phyloP scores from a whole-genome alignment of 1,284 basidiomycete species.

The Ustilago sp. region DNA sequence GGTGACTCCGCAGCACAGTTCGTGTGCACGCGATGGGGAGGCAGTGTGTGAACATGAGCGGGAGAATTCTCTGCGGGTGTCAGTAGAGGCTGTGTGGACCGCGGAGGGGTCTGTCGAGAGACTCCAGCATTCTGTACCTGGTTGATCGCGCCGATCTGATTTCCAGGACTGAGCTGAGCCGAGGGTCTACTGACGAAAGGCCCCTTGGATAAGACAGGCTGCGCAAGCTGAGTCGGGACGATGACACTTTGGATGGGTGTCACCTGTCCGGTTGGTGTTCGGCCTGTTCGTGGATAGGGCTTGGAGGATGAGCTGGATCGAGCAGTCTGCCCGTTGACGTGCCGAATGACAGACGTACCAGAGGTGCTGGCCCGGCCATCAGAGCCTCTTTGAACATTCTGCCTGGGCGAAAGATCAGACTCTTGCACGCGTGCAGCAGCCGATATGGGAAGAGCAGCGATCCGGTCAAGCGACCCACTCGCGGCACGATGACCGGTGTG shows the following conservation, averaged over 20 bases:
- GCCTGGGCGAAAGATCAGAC: neutral
- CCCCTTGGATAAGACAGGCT: neutral
- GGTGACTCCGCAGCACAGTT: neutral
- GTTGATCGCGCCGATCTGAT: neutral
- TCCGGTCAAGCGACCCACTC: constrained; percentile 19
- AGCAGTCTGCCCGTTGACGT: neutral
- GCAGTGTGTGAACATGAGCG: neutral
- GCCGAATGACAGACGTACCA: neutral
- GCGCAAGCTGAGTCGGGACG: constrained; percentile 1
- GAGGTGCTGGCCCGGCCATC: neutral
- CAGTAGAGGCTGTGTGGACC: neutral
- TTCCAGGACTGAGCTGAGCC: neutral
- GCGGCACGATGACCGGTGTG: neutral
- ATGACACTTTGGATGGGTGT: neutral
- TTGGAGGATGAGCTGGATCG: neutral
- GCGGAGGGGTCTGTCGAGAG: neutral
- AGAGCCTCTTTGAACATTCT: neutral
- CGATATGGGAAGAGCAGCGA: constrained; percentile 18
- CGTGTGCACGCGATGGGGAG: neutral
- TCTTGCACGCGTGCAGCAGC: neutral
- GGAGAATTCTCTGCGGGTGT: neutral
- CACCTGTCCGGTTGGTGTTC: neutral
- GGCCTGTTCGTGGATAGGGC: neutral
- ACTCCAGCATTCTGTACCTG: neutral
- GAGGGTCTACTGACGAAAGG: neutral